Evolutionary conservation across 2,329 filamentous ascomycete genomes (phyloP).

Genomic region (Myriangium duriaei): DNA sequence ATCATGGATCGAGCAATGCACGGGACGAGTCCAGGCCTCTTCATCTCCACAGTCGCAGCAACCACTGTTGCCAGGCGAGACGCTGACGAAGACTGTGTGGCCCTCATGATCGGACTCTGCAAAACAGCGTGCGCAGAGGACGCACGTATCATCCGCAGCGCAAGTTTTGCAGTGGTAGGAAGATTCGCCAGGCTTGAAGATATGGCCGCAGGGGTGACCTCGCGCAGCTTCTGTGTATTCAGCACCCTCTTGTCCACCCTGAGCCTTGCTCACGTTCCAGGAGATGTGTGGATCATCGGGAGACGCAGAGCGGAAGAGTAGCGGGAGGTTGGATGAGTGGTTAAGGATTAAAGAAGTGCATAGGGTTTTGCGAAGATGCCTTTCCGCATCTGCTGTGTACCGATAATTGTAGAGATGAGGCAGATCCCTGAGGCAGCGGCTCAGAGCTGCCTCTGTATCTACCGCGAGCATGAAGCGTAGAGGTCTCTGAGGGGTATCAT

Average conservation of each 20-base stretch:
- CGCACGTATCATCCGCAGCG: constrained; percentile 87
- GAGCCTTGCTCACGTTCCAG: constrained; percentile 73
- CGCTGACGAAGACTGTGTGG: constrained; percentile 78
- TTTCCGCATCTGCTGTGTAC: constrained; percentile 59
- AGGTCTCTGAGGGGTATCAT: neutral
- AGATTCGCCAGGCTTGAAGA: constrained; percentile 88
- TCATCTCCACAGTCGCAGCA: constrained; percentile 96
- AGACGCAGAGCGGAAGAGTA: constrained; percentile 67
- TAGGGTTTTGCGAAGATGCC: constrained; percentile 62
- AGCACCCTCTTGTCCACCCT: constrained; percentile 83
- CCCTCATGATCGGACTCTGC: constrained; percentile 89
- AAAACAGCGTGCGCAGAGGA: constrained; percentile 87
- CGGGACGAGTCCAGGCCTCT: constrained; percentile 80
- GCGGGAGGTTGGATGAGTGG: constrained; percentile 57
- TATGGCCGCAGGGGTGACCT: constrained; percentile 91
- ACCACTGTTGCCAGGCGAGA: constrained; percentile 82
- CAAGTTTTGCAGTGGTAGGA: constrained; percentile 93
- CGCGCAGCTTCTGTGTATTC: constrained; percentile 88
- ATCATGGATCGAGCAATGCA: constrained; percentile 90
- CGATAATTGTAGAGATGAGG: constrained; percentile 62
- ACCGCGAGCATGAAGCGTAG: neutral
- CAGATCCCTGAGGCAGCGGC: constrained; percentile 66
- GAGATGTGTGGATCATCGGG: constrained; percentile 17
- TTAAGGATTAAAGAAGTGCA: constrained; percentile 79
- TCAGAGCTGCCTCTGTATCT: constrained; percentile 35